phyloP scores from a whole-genome alignment of 2,329 filamentous ascomycete genomes.

The Calonectria multiphialidica region DNA sequence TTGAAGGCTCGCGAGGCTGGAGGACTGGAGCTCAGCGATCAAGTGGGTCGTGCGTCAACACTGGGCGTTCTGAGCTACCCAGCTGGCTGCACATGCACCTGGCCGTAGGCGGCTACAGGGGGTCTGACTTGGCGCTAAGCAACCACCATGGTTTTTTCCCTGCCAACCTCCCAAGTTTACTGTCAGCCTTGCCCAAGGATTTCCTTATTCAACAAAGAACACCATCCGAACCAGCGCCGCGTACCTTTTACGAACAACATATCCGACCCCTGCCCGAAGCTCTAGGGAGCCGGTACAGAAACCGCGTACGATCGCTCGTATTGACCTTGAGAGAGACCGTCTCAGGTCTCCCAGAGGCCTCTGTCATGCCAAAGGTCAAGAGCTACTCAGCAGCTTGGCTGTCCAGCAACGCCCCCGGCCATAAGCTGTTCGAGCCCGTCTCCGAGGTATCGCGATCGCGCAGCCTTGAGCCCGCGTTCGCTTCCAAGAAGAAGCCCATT shows the following conservation, averaged over 20 bases:
- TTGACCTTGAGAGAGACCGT: slow-evolving; percentile 13
- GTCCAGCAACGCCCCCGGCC: slow-evolving; percentile 80
- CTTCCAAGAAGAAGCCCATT: slow-evolving; percentile 56
- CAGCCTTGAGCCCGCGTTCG: slow-evolving; percentile 53
- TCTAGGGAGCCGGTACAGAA: slow-evolving; percentile 26
- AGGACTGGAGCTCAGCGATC: slow-evolving; percentile 20
- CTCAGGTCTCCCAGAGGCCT: slow-evolving; percentile 27
- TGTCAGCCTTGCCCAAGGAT: slow-evolving; percentile 16
- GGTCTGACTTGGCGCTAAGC: slow-evolving; percentile 8
- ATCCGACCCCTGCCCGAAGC: slow-evolving; percentile 10
- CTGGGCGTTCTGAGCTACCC: background rate
- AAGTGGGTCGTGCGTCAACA: slow-evolving; percentile 20
- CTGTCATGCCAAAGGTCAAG: slow-evolving; percentile 84
- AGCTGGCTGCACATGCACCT: slow-evolving; percentile 17
- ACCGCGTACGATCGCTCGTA: slow-evolving; percentile 6
- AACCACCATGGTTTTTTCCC: slow-evolving; percentile 17
- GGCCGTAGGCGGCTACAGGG: slow-evolving; percentile 17
- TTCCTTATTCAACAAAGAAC: slow-evolving; percentile 12
- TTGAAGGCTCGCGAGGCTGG: slow-evolving; percentile 18
- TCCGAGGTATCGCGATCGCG: slow-evolving; percentile 54
- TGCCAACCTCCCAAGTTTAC: slow-evolving; percentile 24
- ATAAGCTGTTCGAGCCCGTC: slow-evolving; percentile 77
- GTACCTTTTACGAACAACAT: background rate
- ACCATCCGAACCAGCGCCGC: slow-evolving; percentile 8
- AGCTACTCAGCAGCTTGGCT: slow-evolving; percentile 92